Conservation (phyloP, 768 basidiomycete genomes). For the Porpolomopsis calyptriformis region DNA sequence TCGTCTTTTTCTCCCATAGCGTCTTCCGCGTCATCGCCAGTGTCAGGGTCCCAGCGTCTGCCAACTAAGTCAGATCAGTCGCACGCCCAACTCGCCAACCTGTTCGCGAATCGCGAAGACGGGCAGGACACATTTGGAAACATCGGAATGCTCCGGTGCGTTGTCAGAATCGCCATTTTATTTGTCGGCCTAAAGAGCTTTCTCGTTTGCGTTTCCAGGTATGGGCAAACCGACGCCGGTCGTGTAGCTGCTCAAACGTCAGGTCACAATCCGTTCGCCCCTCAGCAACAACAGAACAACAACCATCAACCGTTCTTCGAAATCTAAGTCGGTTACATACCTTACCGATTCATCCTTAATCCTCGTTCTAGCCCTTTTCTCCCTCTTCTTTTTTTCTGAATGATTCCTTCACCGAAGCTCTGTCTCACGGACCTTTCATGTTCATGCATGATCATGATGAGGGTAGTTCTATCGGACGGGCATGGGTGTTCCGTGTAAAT, state of each 20-base stretch:
- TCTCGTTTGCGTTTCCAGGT: conserved; percentile 25
- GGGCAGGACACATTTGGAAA: conserved; percentile 97
- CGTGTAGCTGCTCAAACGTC: conserved; percentile 36
- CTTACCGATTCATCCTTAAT: background rate
- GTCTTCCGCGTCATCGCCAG: conserved; percentile 10
- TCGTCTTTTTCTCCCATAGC: conserved; percentile 1
- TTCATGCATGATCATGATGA: no score
- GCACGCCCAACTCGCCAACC: conserved; percentile 60
- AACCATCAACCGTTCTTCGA: conserved; percentile 75
- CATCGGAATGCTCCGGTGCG: conserved; percentile 58
- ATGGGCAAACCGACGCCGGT: conserved; percentile 49
- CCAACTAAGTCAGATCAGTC: conserved; percentile 44
- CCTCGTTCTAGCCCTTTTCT: background rate
- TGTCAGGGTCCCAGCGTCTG: conserved; percentile 2
- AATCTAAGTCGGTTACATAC: conserved; percentile 32
- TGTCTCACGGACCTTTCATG: no score
- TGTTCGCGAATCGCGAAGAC: conserved; percentile 85
- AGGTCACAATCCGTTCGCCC: conserved; percentile 62
- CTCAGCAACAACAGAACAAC: conserved; percentile 43
- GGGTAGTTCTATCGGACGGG: no score
- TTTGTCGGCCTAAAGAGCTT: background rate
- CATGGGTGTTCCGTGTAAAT: no score
- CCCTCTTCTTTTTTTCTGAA: background rate
- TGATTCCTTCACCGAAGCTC: no score
- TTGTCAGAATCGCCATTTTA: conserved; percentile 11